Conservation (phyloP, 139 green algal genomes). For the Chlamydomonas sp. region DNA sequence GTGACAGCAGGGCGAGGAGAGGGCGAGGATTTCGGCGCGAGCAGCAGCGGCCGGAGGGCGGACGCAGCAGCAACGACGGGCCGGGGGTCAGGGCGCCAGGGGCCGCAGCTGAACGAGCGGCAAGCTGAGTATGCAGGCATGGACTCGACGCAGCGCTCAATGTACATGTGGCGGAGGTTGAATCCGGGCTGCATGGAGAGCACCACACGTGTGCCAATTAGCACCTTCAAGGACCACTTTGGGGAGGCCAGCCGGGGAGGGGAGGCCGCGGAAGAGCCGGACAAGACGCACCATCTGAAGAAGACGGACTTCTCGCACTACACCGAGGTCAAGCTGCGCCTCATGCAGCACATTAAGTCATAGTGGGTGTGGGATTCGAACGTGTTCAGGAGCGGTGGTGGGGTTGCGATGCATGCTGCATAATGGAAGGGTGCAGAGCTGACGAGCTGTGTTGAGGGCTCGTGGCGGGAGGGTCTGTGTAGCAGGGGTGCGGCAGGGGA, state of each 20-base stretch:
- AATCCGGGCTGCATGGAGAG: constrained; percentile 23
- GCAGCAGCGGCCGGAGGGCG: no score
- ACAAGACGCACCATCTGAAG: constrained; percentile 19
- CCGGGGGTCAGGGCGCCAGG: not conserved
- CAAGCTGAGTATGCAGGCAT: not conserved
- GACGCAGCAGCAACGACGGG: no score
- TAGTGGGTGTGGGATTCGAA: no score
- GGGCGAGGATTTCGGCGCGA: not conserved
- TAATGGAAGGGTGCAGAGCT: no score
- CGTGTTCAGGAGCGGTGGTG: no score
- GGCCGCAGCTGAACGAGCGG: constrained; percentile 9
- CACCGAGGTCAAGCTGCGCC: no score
- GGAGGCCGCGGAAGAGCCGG: not conserved
- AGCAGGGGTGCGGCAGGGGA: no score
- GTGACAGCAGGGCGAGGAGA: not conserved
- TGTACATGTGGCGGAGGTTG: constrained; percentile 19
- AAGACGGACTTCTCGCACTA: not conserved
- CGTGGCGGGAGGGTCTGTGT: no score
- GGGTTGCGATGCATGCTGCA: no score
- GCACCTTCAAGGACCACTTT: constrained; percentile 35
- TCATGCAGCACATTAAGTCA: no score
- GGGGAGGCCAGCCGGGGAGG: not conserved
- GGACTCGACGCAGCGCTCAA: not conserved
- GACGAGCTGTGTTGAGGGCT: no score
- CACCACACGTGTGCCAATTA: not conserved